Evolutionary conservation across 345 rosid species (phyloP), one percentile per base, ranked within the genome.

Genomic region (Physaria fendleri): DNA sequence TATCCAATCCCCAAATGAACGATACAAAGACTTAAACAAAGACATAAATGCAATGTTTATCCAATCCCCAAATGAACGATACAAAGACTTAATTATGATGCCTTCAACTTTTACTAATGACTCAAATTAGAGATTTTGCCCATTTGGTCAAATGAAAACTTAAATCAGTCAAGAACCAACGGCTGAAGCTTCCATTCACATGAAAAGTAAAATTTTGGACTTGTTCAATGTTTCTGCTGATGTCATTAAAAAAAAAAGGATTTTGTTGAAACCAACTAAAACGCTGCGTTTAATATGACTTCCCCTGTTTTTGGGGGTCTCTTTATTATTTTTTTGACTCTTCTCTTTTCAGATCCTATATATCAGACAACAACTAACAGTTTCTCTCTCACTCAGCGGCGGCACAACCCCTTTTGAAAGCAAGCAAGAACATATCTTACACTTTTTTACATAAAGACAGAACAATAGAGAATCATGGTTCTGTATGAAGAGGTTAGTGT

Each of bases 401-500:
- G n/a, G n/a, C 28, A 33, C 17, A 54, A 44, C 4, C 17, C 39
- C 3, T 27, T 60, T 25, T 1, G n/a, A 5, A 15, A 24, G 23
- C 37, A 12, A 53, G 7, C 37, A 12, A 53, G 7, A 27, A 44
- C 17, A 6, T 24, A 45, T 25, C 34, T 35, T 18, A n/a, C 14
- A 3, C 2, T 1, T 20, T 14, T 3, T 13, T 14, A 13, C 5
- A 24, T 5, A 27, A 27, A 4, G 0, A 18, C 21, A 42, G 17
- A 18, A 37, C 15, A 6, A 20, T 41, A 56, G 56, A 65, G 63
- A 48, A 66, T 39, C 58, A 66, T 66, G 64, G 44, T 57, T 48
- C 9, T 12, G 65, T 66, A 57, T 48, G 44, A 66, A 39, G 71
- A 66, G 71, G 71, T 66, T 48, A 57, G 51, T 64, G 11, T 46